These are phyloP conservation scores for Chalciporus sp. DNA, from an alignment of 1,284 basidiomycete species.

Conservation along the genomic window DNA sequence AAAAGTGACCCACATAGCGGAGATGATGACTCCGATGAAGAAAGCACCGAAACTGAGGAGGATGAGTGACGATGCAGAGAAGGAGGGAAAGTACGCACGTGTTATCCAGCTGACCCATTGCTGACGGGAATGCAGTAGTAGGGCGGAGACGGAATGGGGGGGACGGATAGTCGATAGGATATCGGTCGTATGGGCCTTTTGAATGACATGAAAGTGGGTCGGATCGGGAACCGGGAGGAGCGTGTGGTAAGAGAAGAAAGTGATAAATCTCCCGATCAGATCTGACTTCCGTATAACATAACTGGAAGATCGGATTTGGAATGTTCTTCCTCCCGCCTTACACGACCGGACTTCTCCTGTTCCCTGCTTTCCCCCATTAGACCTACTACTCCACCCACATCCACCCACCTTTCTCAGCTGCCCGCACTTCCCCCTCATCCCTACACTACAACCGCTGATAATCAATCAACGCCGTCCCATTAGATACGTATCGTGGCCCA, in stretches of 20 bases:
- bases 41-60: constrained; percentile 47
- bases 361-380: no score
- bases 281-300: neutral
- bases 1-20: constrained; percentile 41
- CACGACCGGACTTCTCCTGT: no score
- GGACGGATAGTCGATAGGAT: neutral
- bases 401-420: no score
- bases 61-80: neutral
- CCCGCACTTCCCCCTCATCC: no score
- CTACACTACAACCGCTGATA: no score
- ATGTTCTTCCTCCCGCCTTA: neutral
- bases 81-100: constrained; percentile 14
- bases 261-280: neutral
- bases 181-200: constrained; percentile 1
- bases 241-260: neutral
- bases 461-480: no score
- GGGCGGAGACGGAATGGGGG: neutral
- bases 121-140: neutral
- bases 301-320: neutral
- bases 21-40: constrained; percentile 50
- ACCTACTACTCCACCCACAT: no score
- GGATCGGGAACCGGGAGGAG: neutral
- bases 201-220: neutral
- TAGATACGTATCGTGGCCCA: no score
- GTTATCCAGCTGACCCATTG: constrained; percentile 20